Conservation (phyloP, 805 yeast genomes). For the Nakazawaea populi region DNA sequence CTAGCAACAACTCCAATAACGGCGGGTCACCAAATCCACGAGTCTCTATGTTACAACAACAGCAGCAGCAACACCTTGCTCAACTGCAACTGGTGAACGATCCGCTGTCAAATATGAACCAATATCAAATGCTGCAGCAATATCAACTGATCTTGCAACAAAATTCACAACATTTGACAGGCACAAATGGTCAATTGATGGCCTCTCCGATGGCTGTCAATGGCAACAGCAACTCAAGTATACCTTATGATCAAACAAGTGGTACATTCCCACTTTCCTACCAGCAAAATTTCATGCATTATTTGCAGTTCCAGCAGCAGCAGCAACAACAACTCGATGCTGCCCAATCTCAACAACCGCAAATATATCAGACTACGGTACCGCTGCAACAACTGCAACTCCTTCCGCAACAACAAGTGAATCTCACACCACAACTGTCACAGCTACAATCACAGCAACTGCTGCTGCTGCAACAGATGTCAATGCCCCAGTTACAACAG, state of each 20-base stretch:
- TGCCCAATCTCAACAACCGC: slow-evolving; percentile 9
- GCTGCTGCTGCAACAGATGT: too few species aligned
- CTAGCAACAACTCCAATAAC: not conserved
- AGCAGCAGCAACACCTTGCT: slow-evolving; percentile 3
- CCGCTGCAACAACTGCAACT: slow-evolving; percentile 6
- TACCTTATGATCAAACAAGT: not conserved
- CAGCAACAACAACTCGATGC: slow-evolving; percentile 6
- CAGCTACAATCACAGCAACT: slow-evolving; percentile 1
- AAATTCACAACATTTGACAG: not conserved
- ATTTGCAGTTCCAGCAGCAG: slow-evolving; percentile 7
- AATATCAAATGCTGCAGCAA: not conserved
- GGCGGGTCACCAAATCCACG: not conserved
- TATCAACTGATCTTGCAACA: not conserved
- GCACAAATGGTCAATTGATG: slow-evolving; percentile 3
- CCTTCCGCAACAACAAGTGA: slow-evolving; percentile 4
- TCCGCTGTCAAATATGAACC: not conserved
- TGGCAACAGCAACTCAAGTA: not conserved
- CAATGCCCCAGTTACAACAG: slow-evolving; percentile 1
- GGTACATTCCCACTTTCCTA: not conserved
- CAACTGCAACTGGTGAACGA: slow-evolving; percentile 7
- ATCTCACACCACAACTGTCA: slow-evolving; percentile 2
- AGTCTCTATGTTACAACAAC: slow-evolving; percentile 1
- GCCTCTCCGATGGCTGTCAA: slow-evolving; percentile 4
- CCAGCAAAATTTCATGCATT: slow-evolving; percentile 5
- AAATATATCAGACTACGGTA: slow-evolving; percentile 1